Conservation (phyloP, 139 green algal genomes). For the Micractinium sp. region DNA sequence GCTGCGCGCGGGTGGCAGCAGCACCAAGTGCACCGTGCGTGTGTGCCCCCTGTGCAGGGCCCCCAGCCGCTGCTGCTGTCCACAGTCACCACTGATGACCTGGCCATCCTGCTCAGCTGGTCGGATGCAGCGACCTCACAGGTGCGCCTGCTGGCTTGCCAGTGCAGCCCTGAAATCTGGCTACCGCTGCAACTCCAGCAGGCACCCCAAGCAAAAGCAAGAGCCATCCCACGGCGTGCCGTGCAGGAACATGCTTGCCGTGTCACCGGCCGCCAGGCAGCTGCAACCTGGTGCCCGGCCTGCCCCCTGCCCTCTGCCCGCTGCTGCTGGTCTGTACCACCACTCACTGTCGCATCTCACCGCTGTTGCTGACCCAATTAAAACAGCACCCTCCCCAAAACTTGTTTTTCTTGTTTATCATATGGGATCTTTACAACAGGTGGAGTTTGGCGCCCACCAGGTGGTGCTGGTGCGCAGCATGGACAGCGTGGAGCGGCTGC, state of each 20-base stretch:
- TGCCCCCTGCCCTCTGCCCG: not conserved
- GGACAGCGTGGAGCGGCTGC: slow-evolving; percentile 50
- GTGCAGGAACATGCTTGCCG: too few species aligned
- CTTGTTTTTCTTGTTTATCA: too few species aligned
- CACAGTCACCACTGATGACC: slow-evolving; percentile 50
- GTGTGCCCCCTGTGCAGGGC: slow-evolving; percentile 34
- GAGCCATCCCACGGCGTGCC: too few species aligned
- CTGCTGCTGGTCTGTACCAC: too few species aligned
- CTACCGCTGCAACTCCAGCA: too few species aligned
- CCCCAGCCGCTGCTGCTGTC: slow-evolving; percentile 68
- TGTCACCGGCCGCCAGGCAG: too few species aligned
- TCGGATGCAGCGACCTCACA: slow-evolving; percentile 49
- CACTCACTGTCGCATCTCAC: not conserved
- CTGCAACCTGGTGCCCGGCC: too few species aligned
- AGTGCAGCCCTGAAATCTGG: not conserved
- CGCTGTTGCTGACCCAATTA: not conserved
- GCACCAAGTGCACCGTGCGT: not conserved
- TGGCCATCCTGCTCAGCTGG: slow-evolving; percentile 65
- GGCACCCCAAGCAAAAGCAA: too few species aligned
- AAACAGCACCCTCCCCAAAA: too few species aligned
- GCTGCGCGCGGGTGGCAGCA: too few species aligned
- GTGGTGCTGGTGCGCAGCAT: slow-evolving; percentile 74
- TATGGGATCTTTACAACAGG: slow-evolving; percentile 42
- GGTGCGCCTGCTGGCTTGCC: slow-evolving; percentile 19
- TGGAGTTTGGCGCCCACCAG: slow-evolving; percentile 87